Percentiles rank a stretch among this genome's conserved stretches.
Conservation (phyloP, 2,329 filamentous ascomycete species). For the Beauveria caledonica region DNA sequence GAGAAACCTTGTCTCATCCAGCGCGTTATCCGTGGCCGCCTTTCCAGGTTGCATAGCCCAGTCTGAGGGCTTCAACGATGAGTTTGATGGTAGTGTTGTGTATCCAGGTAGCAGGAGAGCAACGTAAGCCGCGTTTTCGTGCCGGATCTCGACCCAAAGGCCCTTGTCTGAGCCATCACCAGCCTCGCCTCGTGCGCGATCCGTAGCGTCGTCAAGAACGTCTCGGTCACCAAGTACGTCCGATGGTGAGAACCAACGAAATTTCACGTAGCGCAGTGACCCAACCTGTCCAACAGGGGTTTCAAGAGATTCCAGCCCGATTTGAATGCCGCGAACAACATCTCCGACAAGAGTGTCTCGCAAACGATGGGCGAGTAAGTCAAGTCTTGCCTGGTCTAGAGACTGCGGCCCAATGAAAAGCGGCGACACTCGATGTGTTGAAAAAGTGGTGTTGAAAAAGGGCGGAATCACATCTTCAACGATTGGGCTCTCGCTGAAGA, state of each 20-base stretch:
- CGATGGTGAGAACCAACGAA: slow-evolving; percentile 36
- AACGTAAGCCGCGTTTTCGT: slow-evolving; percentile 44
- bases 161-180: slow-evolving; percentile 21
- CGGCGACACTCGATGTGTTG: slow-evolving; percentile 47
- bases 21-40: neutral
- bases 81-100: slow-evolving; percentile 5
- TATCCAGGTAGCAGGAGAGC: slow-evolving; percentile 41
- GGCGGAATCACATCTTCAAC: slow-evolving; percentile 24
- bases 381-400: slow-evolving; percentile 32
- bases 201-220: slow-evolving; percentile 14
- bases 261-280: slow-evolving; percentile 37
- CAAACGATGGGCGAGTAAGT: slow-evolving; percentile 37
- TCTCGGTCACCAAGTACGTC: slow-evolving; percentile 24
- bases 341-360: slow-evolving; percentile 50
- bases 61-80: slow-evolving; percentile 4
- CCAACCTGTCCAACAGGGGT: slow-evolving; percentile 30
- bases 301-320: slow-evolving; percentile 38
- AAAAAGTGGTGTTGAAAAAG: slow-evolving; percentile 53
- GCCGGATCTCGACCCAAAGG: slow-evolving; percentile 40
- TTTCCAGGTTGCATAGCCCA: slow-evolving; percentile 19
- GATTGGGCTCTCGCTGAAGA: slow-evolving; percentile 4
- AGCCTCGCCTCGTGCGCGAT: slow-evolving; percentile 12
- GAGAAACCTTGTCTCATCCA: slow-evolving; percentile 23
- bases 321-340: slow-evolving; percentile 51
- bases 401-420: slow-evolving; percentile 37